Base-by-base conservation (phyloP, 768 basidiomycete genomes). In the Pholiota molesta region DNA sequence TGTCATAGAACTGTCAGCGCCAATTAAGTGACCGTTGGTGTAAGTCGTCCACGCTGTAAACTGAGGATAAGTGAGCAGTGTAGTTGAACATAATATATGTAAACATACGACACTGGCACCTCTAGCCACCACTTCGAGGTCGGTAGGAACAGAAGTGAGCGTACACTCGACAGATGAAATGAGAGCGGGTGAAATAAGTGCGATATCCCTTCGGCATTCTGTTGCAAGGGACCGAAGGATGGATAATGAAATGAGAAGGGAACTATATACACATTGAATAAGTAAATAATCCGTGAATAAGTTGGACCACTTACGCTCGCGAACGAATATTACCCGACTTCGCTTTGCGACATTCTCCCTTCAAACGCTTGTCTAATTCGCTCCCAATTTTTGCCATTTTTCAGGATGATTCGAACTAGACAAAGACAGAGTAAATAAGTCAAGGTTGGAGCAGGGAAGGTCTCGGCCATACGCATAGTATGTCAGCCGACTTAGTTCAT, bases 1-100 rank as follows among this genome's bases (percentile, higher is more conserved):
- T 0, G 92, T 91, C 53, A 93, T 77, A 31, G 70, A 75, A 59
- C 83, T 84, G 69, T 97, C 95, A 13, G 89, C 85, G 28, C 91
- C 92, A 64, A 96, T 87, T 42, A 91, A 78, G 57, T 88, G 87
- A 0, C 94, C 94, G 66, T 96, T 90, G 21, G 95, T 94, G 66
- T 89, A 97, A 16, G 95, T 95, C 19, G 91, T 90, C 90, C 94
- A 98, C 1, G 94, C 90, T 3, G 90, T 92, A 68, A 97, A 94
- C 91, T 95, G 33, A 51, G 47, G 35, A 37, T 13, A 37, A 37
- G 13, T 57, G 28, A 54, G 51, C 16, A 9, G 31, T 52, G 10
- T 33, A 56, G 35, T n/a, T 39, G 17, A 54, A 17, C 33, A 14
- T 23, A 10, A 62, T 60, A 5, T 21, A 37, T 16, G 52, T 23